Conservation (phyloP, 2,329 filamentous ascomycete species). For the Epichloe bromicola region DNA sequence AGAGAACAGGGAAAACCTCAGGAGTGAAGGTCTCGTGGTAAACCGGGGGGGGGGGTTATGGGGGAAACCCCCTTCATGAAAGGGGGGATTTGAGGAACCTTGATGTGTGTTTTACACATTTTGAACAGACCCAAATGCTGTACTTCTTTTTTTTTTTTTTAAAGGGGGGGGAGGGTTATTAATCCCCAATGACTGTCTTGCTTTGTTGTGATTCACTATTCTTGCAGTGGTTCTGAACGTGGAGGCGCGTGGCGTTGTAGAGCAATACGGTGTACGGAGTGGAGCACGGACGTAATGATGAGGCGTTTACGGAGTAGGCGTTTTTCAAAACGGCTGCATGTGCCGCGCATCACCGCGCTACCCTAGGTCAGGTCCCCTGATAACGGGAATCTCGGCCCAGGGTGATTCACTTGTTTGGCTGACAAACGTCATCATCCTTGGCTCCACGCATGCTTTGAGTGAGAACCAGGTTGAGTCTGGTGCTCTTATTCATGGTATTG, state of each 20-base stretch:
- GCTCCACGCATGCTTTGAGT: neutral
- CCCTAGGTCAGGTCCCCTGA: neutral
- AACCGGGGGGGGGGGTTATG: too few relatives aligned
- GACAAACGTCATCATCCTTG: slow-evolving; percentile 6
- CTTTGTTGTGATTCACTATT: neutral
- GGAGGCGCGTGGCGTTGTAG: neutral
- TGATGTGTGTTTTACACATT: slow-evolving; percentile 8
- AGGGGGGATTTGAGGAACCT: neutral
- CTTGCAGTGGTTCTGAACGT: neutral
- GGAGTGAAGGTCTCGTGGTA: slow-evolving; percentile 9
- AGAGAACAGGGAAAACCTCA: slow-evolving; percentile 18
- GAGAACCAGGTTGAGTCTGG: neutral
- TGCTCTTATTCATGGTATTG: too few relatives aligned
- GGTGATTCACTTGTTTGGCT: neutral
- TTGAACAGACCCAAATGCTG: neutral
- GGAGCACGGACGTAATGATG: neutral
- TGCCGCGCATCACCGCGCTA: neutral
- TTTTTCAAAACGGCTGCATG: neutral
- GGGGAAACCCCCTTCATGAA: neutral
- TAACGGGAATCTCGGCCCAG: neutral
- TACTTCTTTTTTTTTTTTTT: neutral
- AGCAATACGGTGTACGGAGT: neutral
- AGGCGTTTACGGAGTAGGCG: too few relatives aligned
- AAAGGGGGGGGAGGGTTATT: too few relatives aligned
- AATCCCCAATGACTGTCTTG: neutral